Percentiles rank a stretch among this genome's conserved stretches.
These are phyloP conservation scores for Epichloe elymi DNA, from an alignment of 2,329 filamentous ascomycete species.

Conservation along the genomic window DNA sequence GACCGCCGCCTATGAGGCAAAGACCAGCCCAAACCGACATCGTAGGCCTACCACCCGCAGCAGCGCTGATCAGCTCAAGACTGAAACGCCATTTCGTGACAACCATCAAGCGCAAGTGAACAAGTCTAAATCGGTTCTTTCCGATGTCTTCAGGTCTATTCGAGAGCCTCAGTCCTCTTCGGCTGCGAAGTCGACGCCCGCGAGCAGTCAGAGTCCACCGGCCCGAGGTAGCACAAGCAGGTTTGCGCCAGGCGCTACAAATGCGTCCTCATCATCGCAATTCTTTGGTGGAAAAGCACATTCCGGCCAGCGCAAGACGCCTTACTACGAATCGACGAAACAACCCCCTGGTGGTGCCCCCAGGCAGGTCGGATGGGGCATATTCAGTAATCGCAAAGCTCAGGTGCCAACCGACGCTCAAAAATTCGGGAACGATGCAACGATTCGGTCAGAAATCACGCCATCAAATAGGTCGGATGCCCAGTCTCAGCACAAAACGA, in stretches of 20 bases:
- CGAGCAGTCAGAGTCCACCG: conserved; percentile 1
- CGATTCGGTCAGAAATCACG: conserved; percentile 9
- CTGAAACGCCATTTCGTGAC: background rate
- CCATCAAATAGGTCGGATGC: conserved; percentile 1
- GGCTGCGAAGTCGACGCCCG: conserved; percentile 16
- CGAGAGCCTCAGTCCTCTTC: conserved; percentile 13
- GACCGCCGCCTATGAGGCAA: background rate
- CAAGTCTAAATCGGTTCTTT: conserved; percentile 17
- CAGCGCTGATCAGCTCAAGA: background rate
- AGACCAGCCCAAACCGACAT: background rate
- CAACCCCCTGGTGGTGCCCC: conserved; percentile 2
- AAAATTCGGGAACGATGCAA: conserved; percentile 7
- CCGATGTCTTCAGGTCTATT: conserved; percentile 20
- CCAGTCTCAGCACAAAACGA: background rate
- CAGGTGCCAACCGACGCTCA: conserved; percentile 4
- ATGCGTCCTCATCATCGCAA: background rate
- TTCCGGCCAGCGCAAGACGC: background rate
- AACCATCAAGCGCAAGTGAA: conserved; percentile 6
- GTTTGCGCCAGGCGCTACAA: background rate
- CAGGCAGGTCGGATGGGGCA: conserved; percentile 10
- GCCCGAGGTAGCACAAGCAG: background rate
- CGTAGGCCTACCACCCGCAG: background rate
- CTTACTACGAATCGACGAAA: background rate
- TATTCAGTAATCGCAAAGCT: conserved; percentile 11
- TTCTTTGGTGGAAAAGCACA: background rate